Evolutionary conservation across 805 yeast species (phyloP).

Genomic region (Nakazawaea molendinolei): DNA sequence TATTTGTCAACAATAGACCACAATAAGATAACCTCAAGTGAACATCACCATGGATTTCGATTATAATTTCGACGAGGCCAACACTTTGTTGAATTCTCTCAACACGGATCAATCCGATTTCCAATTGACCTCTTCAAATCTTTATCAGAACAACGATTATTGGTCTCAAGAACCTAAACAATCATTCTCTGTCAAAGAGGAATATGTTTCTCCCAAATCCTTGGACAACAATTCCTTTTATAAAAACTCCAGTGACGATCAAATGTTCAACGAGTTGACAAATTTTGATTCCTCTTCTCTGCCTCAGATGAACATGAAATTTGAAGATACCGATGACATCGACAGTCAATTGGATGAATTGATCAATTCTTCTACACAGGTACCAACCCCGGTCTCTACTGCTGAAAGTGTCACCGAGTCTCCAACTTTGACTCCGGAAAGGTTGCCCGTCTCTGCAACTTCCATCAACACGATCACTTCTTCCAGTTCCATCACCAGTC

Average conservation of each 20-base stretch:
- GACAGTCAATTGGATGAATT: conserved; percentile 7
- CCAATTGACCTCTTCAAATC: conserved; percentile 2
- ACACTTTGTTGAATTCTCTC: conserved; percentile 20
- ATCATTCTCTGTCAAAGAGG: background rate
- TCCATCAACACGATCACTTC: background rate
- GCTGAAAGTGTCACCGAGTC: conserved; percentile 1
- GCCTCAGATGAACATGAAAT: background rate
- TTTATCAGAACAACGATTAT: conserved; percentile 8
- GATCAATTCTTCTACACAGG: conserved; percentile 7
- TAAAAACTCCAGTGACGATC: background rate
- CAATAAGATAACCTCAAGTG: too few relatives aligned
- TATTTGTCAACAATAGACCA: too few relatives aligned
- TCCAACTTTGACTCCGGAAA: background rate
- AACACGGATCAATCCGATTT: conserved; percentile 13
- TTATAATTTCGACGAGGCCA: conserved; percentile 22
- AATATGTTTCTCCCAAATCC: conserved; percentile 7
- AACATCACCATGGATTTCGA: conserved; percentile 15
- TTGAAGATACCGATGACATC: conserved; percentile 1
- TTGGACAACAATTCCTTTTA: background rate
- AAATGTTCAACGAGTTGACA: conserved; percentile 1
- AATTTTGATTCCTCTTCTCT: conserved; percentile 2
- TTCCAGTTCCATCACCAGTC: background rate
- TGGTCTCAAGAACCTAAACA: conserved; percentile 3
- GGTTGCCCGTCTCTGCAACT: background rate
- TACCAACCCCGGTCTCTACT: conserved; percentile 6